phyloP scores from a whole-genome alignment of 305 asterid genomes.

The Solanum hybrid region DNA sequence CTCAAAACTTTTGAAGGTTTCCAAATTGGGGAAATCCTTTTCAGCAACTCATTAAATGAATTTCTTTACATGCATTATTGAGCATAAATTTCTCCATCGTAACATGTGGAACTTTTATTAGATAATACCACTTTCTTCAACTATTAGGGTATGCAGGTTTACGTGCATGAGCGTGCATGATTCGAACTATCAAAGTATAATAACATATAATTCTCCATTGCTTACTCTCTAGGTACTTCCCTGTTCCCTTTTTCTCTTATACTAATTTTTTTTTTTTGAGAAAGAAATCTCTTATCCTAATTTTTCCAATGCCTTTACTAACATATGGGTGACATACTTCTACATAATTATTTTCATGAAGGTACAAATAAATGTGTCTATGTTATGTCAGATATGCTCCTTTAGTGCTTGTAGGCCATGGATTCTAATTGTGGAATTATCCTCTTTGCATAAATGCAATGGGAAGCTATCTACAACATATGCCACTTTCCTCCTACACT shows the following conservation, averaged over 20 bases:
- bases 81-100: neutral
- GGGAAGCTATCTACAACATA: neutral
- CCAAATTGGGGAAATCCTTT: neutral
- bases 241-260: neutral
- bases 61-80: neutral
- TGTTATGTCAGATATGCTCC: neutral
- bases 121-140: neutral
- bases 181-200: neutral
- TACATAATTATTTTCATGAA: neutral
- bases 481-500: neutral
- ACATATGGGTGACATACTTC: neutral
- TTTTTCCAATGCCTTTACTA: neutral
- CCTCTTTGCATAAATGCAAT: neutral
- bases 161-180: neutral
- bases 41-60: neutral
- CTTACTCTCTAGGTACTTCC: neutral
- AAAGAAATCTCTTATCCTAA: neutral
- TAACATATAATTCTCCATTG: neutral
- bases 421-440: neutral
- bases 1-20: neutral
- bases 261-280: neutral
- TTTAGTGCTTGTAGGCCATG: neutral
- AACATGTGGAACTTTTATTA: neutral
- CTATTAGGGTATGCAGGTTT: neutral
- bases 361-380: neutral